A percentile compares a stretch with the other conserved stretches of the same genome.
Conservation (phyloP, 2,329 filamentous ascomycete genomes). For the Aotearoamyces nothofagi region DNA sequence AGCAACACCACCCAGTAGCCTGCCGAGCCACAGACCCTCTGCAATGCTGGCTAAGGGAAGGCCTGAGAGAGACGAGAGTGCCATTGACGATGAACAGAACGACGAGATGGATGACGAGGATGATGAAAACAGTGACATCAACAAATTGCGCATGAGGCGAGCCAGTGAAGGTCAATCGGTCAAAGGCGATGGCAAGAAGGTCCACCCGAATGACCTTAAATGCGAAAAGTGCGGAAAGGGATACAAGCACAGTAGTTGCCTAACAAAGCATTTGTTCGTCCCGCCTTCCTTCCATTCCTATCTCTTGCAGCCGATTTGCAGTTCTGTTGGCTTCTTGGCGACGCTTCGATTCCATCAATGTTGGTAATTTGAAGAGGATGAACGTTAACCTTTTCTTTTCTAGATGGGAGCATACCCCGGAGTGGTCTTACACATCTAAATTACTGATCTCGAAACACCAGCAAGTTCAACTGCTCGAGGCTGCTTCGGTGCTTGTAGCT, state of each 20-base stretch:
- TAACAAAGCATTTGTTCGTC: slow-evolving; percentile 99
- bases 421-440: slow-evolving; percentile 96
- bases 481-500: slow-evolving; percentile 84
- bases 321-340: slow-evolving; percentile 11
- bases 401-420: slow-evolving; percentile 99
- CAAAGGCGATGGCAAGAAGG: slow-evolving; percentile 68
- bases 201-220: slow-evolving; percentile 71
- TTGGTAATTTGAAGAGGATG: no score
- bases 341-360: no score
- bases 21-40: slow-evolving; percentile 36
- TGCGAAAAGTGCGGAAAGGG: slow-evolving; percentile 98
- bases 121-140: slow-evolving; percentile 22
- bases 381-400: no score
- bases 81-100: slow-evolving; percentile 53
- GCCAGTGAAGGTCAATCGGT: slow-evolving; percentile 78
- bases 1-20: slow-evolving; percentile 49
- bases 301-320: background rate
- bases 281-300: slow-evolving; percentile 30
- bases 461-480: slow-evolving; percentile 93
- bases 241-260: slow-evolving; percentile 99
- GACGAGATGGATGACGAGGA: slow-evolving; percentile 41
- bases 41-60: slow-evolving; percentile 34
- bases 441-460: slow-evolving; percentile 98
- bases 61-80: slow-evolving; percentile 37
- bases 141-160: slow-evolving; percentile 36